phyloP scores from a whole-genome alignment of 345 rosid species.

The Eucalyptus coolabah region DNA sequence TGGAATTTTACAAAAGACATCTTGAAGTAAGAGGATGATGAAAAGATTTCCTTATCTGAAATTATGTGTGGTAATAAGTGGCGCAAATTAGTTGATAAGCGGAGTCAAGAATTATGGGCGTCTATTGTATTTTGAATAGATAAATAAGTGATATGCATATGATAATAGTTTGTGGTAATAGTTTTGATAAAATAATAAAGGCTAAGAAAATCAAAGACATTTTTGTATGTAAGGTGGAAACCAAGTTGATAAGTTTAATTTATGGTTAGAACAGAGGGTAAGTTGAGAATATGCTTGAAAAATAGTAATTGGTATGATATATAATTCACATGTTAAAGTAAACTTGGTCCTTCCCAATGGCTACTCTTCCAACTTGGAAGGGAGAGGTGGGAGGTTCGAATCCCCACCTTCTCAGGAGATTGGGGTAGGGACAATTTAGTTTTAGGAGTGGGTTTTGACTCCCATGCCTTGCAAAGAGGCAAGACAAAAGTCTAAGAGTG shows the following conservation, averaged over 20 bases:
- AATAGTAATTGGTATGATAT: neutral
- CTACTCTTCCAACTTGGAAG: too few relatives aligned
- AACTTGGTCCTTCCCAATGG: neutral
- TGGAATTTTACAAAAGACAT: neutral
- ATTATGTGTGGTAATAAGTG: neutral
- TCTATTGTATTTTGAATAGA: neutral
- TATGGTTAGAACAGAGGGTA: neutral
- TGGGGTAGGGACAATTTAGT: too few relatives aligned
- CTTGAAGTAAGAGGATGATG: neutral
- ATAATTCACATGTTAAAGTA: neutral
- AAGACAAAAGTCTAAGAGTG: too few relatives aligned
- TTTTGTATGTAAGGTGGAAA: neutral
- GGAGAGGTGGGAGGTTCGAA: too few relatives aligned
- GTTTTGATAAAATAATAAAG: neutral
- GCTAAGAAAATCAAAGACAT: neutral
- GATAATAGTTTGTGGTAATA: neutral
- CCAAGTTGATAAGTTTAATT: neutral
- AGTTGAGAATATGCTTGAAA: neutral
- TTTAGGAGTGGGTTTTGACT: too few relatives aligned
- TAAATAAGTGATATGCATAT: neutral
- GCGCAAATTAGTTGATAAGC: neutral
- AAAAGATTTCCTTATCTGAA: neutral
- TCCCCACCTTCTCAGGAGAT: too few relatives aligned
- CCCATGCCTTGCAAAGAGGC: too few relatives aligned
- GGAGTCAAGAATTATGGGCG: neutral